phyloP scores from a whole-genome alignment of 257 asterid species.

The Ophiorrhiza pumila region DNA sequence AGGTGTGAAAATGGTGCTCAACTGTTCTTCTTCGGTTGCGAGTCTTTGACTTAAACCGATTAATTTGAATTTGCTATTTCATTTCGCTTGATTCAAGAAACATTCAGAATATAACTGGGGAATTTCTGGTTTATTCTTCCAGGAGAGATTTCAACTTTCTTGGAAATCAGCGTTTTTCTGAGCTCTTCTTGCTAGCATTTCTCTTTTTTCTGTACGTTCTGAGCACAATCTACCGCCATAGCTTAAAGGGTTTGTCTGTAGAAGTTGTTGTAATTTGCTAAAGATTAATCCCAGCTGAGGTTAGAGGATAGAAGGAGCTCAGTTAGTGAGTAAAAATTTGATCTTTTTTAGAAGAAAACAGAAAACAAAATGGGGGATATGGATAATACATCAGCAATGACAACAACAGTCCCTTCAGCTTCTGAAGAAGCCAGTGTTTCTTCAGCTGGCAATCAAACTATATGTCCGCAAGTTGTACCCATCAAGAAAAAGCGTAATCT shows the following conservation, averaged over 20 bases:
- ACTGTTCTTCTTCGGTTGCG: neutral
- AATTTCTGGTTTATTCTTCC: conserved; percentile 12
- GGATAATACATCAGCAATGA: conserved; percentile 36
- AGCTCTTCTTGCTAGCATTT: neutral
- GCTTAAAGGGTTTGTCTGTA: neutral
- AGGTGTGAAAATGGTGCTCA: conserved; percentile 27
- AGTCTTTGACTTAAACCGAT: conserved; percentile 20
- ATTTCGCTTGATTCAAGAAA: conserved; percentile 26
- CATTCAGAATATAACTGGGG: conserved; percentile 3
- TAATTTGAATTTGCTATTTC: conserved; percentile 25
- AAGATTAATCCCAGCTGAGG: neutral
- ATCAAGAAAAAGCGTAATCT: conserved; percentile 72
- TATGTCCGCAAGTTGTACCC: conserved; percentile 25
- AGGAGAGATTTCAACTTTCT: conserved; percentile 1
- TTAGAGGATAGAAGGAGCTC: neutral
- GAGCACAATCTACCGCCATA: neutral
- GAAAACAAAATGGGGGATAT: conserved; percentile 28
- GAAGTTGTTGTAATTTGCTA: neutral
- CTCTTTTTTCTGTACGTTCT: neutral
- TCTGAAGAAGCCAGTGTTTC: conserved; percentile 37
- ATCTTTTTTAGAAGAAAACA: neutral
- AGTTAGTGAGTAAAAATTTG: neutral
- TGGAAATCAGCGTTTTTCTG: neutral
- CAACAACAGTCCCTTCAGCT: conserved; percentile 17
- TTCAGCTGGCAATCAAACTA: conserved; percentile 21